Evolutionary conservation across 2,329 filamentous ascomycete genomes (phyloP), one percentile per base, ranked within the genome.

Genomic region (Xylariaceae sp.): DNA sequence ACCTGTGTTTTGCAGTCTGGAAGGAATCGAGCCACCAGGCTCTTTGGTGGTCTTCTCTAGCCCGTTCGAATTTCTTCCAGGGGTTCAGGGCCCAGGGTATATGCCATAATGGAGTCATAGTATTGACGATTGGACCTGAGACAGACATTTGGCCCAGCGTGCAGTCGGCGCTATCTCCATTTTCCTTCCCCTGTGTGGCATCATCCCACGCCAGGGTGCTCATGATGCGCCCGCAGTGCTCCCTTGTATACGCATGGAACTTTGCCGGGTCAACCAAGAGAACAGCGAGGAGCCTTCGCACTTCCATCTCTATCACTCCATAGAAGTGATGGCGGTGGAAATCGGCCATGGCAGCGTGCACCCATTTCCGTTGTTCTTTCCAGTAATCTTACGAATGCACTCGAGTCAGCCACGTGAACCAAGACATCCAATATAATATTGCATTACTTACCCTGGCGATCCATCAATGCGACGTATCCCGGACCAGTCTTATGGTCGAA

Each of bases 61-160:
- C 66, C 39, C 72, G 65, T 62, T 79, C 76, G 40, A 65, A 76
- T 21, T 69, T 69, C 61, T 76, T 74, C 76, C 76, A 79, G 5
- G 75, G 75, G 63, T 79, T 79, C 18, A 75, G 32, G 1, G 70
- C 64, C 55, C 71, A 70, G 1, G 73, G 72, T 1, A 78, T 61
- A 36, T 71, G 58, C 76, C 76, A 79, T 2, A 79, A 63, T 0
- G 75, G 74, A n/a, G 75, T 73, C 61, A 77, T 62, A 2, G 74
- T 76, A 65, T 79, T 79, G 61, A 77, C 74, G 49, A 79, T 68
- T 13, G 76, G 75, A 1, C 76, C 76, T 4, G 74, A 77, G n/a
- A 79, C 73, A 16, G 75, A 78, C 76, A 79, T 79, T 59, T 72
- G 75, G 48, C 74, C 74, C 44, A 79, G 68, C 1, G 75, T 79